A percentile compares a stretch with the other conserved stretches of the same genome.
Evolutionary conservation across 441 rosid genomes (phyloP).

Genomic region (Populus hybrid): DNA sequence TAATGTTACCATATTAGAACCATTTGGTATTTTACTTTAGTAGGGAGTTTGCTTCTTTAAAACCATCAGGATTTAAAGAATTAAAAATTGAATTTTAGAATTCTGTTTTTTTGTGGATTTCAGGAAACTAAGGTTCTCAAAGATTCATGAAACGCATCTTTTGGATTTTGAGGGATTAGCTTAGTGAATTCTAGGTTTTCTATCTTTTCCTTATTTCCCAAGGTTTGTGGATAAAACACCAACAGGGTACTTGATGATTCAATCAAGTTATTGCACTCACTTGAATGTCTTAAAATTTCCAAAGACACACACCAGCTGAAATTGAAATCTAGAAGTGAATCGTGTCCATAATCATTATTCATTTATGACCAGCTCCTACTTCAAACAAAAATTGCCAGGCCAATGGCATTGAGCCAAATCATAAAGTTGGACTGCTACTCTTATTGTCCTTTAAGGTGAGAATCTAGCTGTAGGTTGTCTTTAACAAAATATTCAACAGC

Average conservation of each 20-base stretch:
- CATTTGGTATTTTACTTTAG: not conserved
- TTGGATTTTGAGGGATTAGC: not conserved
- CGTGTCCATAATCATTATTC: not conserved
- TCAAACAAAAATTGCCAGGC: not conserved
- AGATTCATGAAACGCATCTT: not conserved
- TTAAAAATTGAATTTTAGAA: not conserved
- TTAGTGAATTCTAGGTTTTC: not conserved
- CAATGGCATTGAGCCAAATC: not conserved
- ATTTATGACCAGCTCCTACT: not conserved
- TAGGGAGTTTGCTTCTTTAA: not conserved
- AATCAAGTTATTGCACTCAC: not conserved
- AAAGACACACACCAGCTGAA: not conserved
- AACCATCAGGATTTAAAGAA: not conserved
- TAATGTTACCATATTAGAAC: not conserved
- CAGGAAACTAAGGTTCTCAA: not conserved
- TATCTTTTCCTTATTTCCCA: not conserved
- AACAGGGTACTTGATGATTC: not conserved
- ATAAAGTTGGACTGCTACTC: not conserved
- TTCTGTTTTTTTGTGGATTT: not conserved
- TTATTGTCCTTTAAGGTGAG: not conserved
- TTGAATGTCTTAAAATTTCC: not conserved
- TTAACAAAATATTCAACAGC: not conserved
- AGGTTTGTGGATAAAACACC: not conserved
- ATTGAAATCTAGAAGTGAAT: not conserved
- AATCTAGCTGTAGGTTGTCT: not conserved